phyloP scores from a whole-genome alignment of 768 basidiomycete species.

The Lactifluus pinguis region DNA sequence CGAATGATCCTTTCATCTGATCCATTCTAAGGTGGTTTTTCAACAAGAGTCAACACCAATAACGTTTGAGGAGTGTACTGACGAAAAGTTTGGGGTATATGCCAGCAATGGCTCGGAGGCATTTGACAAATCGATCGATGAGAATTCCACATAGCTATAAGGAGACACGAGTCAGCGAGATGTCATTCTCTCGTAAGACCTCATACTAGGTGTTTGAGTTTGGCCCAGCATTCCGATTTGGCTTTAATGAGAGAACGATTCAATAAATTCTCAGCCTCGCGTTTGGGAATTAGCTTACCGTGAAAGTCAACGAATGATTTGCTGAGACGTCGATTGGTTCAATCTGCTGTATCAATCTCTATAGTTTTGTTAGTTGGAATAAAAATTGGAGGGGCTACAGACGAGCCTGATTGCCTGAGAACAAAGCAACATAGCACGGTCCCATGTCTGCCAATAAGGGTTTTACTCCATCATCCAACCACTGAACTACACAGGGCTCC shows the following conservation, averaged over 20 bases:
- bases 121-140: conserved; percentile 23
- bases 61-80: conserved; percentile 18
- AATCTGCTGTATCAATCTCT: conserved; percentile 54
- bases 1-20: conserved; percentile 53
- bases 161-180: not conserved
- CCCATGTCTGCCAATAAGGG: conserved; percentile 48
- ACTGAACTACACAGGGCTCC: conserved; percentile 43
- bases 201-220: conserved; percentile 48
- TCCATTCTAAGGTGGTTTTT: conserved; percentile 33
- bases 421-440: conserved; percentile 45
- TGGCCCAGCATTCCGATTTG: conserved; percentile 46
- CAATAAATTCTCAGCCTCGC: not conserved
- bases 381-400: not conserved
- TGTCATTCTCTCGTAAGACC: not conserved
- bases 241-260: conserved; percentile 29
- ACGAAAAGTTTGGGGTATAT: conserved; percentile 54
- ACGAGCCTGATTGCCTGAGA: conserved; percentile 40
- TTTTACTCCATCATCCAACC: conserved; percentile 51
- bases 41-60: not conserved
- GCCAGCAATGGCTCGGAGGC: conserved; percentile 26
- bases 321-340: conserved; percentile 44
- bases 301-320: conserved; percentile 43
- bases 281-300: conserved; percentile 30
- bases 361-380: not conserved
- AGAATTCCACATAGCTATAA: conserved; percentile 54